A percentile compares a stretch with the other conserved stretches of the same genome.
phyloP scores from a whole-genome alignment of 352 stramenopile genomes.

The Globisporangium acanthophoron region DNA sequence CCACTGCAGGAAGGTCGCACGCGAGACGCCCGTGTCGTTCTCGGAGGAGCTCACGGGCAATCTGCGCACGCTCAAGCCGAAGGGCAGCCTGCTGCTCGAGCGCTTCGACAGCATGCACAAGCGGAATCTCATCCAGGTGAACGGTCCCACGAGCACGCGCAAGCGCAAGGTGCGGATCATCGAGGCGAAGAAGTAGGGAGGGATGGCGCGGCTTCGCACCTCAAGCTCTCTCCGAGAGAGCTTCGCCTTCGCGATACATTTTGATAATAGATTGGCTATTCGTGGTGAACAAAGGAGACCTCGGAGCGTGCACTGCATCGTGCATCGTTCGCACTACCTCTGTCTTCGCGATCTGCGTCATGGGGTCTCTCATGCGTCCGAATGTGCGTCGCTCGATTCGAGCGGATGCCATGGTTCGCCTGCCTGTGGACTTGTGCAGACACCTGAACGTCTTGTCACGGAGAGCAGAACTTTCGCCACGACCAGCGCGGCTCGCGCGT shows the following conservation, averaged over 20 bases:
- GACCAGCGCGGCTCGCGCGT: constrained; percentile 49
- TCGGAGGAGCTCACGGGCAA: constrained; percentile 78
- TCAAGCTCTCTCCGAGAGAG: not conserved
- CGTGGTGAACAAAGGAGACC: too few relatives aligned
- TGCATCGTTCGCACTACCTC: not conserved
- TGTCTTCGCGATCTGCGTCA: not conserved
- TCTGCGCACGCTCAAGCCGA: constrained; percentile 72
- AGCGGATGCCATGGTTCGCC: not conserved
- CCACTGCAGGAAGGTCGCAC: constrained; percentile 56
- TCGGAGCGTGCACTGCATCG: not conserved
- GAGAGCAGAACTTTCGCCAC: constrained; percentile 59
- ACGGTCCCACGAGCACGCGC: constrained; percentile 45
- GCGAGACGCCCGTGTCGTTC: constrained; percentile 64
- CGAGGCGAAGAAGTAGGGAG: constrained; percentile 66
- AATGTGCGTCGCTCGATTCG: constrained; percentile 24
- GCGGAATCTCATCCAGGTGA: constrained; percentile 81
- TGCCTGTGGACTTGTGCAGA: not conserved
- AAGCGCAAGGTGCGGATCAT: constrained; percentile 81
- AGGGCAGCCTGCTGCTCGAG: constrained; percentile 74
- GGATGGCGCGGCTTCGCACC: not conserved
- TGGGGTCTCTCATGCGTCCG: constrained; percentile 56
- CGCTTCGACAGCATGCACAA: constrained; percentile 86
- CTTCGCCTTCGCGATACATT: too few relatives aligned
- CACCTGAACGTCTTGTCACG: not conserved
- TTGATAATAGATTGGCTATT: too few relatives aligned